Percentiles rank a stretch among this genome's conserved stretches.
These are phyloP conservation scores for Leishmania major DNA, from an alignment of 208 protist genomes.

Conservation along the genomic window DNA sequence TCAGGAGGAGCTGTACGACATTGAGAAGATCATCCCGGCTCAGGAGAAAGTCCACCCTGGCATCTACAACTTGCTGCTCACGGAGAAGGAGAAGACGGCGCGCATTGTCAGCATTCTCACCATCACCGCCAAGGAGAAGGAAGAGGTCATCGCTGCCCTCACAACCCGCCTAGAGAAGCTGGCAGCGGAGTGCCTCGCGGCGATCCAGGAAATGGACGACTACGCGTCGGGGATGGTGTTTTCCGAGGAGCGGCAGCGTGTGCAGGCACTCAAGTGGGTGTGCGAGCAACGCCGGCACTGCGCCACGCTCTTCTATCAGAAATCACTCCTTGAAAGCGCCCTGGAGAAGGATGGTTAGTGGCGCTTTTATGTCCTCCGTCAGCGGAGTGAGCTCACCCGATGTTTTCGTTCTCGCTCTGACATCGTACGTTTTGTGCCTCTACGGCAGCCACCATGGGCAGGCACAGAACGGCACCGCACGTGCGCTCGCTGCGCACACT, in stretches of 20 bases:
- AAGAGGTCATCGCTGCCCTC: conserved; percentile 73
- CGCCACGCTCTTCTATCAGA: conserved; percentile 48
- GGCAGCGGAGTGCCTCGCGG: conserved; percentile 56
- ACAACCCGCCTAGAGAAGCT: conserved; percentile 56
- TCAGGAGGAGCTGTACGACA: conserved; percentile 72
- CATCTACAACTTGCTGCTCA: conserved; percentile 83
- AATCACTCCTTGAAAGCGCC: conserved; percentile 13
- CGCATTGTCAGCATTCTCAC: conserved; percentile 73
- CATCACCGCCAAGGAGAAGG: conserved; percentile 74
- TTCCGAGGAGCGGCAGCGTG: conserved; percentile 72
- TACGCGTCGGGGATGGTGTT: conserved; percentile 61
- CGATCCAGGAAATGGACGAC: conserved; percentile 79
- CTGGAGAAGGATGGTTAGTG: not conserved
- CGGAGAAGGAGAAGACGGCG: conserved; percentile 71
- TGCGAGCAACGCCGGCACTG: conserved; percentile 72
- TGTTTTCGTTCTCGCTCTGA: not conserved
- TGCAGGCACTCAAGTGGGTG: conserved; percentile 73
- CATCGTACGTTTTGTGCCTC: not conserved
- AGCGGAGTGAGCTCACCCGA: not conserved
- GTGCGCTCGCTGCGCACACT: not conserved
- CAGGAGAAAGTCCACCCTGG: conserved; percentile 86
- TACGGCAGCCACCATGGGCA: too few species aligned
- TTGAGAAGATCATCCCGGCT: conserved; percentile 81
- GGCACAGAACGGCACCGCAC: not conserved
- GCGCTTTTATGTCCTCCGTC: not conserved